phyloP scores from a whole-genome alignment of 345 rosid species.

The Limnanthes douglasii region DNA sequence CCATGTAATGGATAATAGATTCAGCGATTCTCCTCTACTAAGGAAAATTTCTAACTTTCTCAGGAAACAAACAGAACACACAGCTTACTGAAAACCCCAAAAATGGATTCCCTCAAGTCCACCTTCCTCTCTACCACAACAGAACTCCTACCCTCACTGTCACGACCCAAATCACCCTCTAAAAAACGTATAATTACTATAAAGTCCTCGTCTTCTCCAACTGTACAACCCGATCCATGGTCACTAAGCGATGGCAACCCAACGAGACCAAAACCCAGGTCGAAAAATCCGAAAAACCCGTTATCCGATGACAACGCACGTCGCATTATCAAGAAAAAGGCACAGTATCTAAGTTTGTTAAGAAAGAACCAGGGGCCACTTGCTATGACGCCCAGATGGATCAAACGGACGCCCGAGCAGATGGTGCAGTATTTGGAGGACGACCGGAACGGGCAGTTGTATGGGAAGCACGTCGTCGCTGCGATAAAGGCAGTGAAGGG shows the following conservation, averaged over 20 bases:
- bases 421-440: slow-evolving; percentile 76
- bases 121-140: slow-evolving; percentile 21
- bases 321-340: slow-evolving; percentile 66
- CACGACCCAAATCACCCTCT: slow-evolving; percentile 11
- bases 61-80: no score
- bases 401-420: slow-evolving; percentile 77
- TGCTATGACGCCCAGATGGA: slow-evolving; percentile 73
- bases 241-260: slow-evolving; percentile 63
- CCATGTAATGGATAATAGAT: no score
- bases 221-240: slow-evolving; percentile 70
- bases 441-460: slow-evolving; percentile 56
- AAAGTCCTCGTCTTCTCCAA: slow-evolving; percentile 14
- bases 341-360: slow-evolving; percentile 46
- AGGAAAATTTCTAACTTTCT: no score
- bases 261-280: slow-evolving; percentile 46
- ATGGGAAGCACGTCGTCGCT: slow-evolving; percentile 78
- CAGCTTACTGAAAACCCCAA: no score
- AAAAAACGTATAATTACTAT: slow-evolving; percentile 10
- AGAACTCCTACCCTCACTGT: slow-evolving; percentile 11
- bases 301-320: slow-evolving; percentile 78
- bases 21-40: no score
- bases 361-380: slow-evolving; percentile 67
- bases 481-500: slow-evolving; percentile 66
- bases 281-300: slow-evolving; percentile 45
- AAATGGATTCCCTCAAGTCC: no score